Conservation (phyloP, 2,329 filamentous ascomycete genomes). For the Furcasterigmium furcatum region DNA sequence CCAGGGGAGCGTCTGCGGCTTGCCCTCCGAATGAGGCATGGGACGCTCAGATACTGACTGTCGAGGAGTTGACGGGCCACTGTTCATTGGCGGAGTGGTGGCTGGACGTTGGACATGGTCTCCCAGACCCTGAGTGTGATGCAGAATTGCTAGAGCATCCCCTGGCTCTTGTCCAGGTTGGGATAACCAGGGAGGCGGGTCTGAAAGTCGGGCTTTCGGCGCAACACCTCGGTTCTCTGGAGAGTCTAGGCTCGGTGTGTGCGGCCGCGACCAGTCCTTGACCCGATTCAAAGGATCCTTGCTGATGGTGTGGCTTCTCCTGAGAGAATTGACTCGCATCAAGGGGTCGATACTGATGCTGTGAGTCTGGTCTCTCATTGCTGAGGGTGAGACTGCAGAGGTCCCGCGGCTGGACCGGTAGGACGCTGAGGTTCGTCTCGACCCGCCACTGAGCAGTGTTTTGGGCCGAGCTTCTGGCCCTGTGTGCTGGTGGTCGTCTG, state of each 20-base stretch:
- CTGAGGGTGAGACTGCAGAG: background rate
- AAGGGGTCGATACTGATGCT: background rate
- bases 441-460: too few relatives aligned
- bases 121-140: background rate
- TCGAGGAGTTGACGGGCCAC: background rate
- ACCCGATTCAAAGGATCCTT: background rate
- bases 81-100: background rate
- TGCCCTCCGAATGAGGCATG: background rate
- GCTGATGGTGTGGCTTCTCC: conserved; percentile 1
- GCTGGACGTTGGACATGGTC: background rate
- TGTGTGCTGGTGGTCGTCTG: background rate
- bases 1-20: background rate
- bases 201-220: background rate
- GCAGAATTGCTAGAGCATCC: background rate
- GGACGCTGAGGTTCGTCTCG: background rate
- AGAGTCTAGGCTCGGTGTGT: background rate
- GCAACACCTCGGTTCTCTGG: background rate
- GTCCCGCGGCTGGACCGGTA: background rate
- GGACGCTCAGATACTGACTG: too few relatives aligned
- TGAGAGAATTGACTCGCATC: background rate
- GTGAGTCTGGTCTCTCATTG: background rate
- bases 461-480: background rate
- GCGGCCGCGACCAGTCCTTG: background rate
- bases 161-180: background rate
- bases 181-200: background rate